Percentiles rank a stretch among this genome's conserved stretches.
Conservation (phyloP, 176 grass and related monocot genomes). For the Melocanna baccifera region DNA sequence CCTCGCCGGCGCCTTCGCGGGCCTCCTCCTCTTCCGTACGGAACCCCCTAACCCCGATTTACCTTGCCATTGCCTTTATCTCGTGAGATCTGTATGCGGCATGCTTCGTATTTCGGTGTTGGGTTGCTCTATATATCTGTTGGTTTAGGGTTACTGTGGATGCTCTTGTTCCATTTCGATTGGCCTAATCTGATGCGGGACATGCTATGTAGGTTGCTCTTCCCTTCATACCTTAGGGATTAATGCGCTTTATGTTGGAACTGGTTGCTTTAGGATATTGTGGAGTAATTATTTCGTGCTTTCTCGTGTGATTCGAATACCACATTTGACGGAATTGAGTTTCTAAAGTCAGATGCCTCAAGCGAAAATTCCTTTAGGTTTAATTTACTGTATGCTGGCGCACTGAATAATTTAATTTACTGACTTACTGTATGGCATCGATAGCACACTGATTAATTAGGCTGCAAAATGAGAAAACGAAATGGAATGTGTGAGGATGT, state of each 20-base stretch:
- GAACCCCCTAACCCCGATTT: too few relatives aligned
- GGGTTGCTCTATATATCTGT: not conserved
- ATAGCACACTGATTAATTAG: too few relatives aligned
- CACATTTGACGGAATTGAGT: not conserved
- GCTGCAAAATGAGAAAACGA: too few relatives aligned
- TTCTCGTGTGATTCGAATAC: not conserved
- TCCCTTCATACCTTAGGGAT: not conserved
- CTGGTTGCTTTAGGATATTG: not conserved
- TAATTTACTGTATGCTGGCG: not conserved
- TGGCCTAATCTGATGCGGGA: not conserved
- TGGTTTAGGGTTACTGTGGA: constrained; percentile 15
- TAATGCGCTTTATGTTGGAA: not conserved
- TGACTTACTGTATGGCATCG: too few relatives aligned
- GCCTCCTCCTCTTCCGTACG: constrained; percentile 84
- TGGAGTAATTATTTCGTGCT: not conserved
- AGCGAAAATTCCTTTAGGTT: not conserved
- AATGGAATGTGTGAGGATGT: not conserved
- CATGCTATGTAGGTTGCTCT: not conserved
- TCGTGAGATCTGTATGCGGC: constrained; percentile 25
- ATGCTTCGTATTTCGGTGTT: not conserved
- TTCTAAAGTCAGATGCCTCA: not conserved
- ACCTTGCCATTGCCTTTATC: not conserved
- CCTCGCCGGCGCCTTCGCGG: constrained; percentile 71
- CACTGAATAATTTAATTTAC: too few relatives aligned
- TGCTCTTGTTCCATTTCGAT: not conserved